Evolutionary conservation across 805 yeast species (phyloP).

Genomic region (Metschnikowia proteae): DNA sequence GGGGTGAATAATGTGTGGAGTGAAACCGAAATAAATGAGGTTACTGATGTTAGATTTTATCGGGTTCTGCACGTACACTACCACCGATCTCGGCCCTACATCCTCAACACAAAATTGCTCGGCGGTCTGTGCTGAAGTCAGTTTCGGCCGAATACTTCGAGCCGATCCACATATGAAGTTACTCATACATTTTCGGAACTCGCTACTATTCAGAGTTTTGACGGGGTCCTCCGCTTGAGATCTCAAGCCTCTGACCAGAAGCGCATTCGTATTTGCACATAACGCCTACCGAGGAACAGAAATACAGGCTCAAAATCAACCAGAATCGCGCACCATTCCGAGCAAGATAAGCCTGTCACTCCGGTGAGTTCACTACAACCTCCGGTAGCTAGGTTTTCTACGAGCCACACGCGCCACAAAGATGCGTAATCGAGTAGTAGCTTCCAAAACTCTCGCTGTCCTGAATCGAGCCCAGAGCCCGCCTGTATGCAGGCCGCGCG

Average conservation of each 20-base stretch:
- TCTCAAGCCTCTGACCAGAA: neutral
- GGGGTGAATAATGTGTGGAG: neutral
- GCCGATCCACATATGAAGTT: too few species aligned
- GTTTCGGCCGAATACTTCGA: too few species aligned
- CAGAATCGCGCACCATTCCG: neutral
- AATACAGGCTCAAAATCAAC: neutral
- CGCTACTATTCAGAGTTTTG: neutral
- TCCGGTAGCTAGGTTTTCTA: too few species aligned
- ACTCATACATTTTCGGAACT: too few species aligned
- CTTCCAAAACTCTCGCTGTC: too few species aligned
- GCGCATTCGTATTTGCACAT: neutral
- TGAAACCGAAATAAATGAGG: neutral
- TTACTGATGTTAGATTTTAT: neutral
- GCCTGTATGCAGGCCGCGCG: neutral
- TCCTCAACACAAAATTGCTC: neutral
- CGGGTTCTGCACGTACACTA: slow-evolving; percentile 6
- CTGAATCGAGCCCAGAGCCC: too few species aligned
- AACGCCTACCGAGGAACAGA: neutral
- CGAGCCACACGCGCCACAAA: neutral
- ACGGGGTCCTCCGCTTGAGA: neutral
- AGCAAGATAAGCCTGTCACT: neutral
- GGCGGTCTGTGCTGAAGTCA: too few species aligned
- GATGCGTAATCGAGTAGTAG: too few species aligned
- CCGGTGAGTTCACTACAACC: neutral
- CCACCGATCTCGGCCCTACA: slow-evolving; percentile 4